Percentiles rank a stretch among this genome's conserved stretches.
phyloP scores from a whole-genome alignment of 176 grass and related monocot species.

The Cocos nucifera region DNA sequence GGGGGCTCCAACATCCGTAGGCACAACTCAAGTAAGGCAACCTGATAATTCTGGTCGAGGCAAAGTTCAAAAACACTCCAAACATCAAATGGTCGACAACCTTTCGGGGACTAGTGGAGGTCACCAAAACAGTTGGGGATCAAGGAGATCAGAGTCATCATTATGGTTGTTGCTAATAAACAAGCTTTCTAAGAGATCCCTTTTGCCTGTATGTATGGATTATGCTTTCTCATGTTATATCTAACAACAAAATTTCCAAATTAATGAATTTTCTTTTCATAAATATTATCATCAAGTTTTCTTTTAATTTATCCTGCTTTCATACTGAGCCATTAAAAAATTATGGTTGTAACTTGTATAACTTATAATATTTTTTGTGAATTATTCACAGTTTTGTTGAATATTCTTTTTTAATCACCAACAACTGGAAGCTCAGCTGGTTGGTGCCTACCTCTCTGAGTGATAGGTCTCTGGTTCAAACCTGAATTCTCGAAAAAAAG shows the following conservation, averaged over 20 bases:
- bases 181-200: slow-evolving; percentile 81
- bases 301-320: too few relatives aligned
- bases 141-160: slow-evolving; percentile 62
- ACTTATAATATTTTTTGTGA: too few relatives aligned
- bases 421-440: too few relatives aligned
- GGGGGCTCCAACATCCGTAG: slow-evolving; percentile 24
- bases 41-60: slow-evolving; percentile 39
- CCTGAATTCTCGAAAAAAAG: too few relatives aligned
- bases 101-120: slow-evolving; percentile 25
- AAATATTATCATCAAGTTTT: too few relatives aligned
- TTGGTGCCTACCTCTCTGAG: too few relatives aligned
- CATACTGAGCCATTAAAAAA: too few relatives aligned
- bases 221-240: slow-evolving; percentile 16
- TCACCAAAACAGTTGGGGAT: slow-evolving; percentile 48
- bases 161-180: slow-evolving; percentile 79
- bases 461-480: too few relatives aligned
- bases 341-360: too few relatives aligned
- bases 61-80: slow-evolving; percentile 61
- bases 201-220: slow-evolving; percentile 67
- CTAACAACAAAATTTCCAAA: neutral
- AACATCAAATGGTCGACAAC: slow-evolving; percentile 36
- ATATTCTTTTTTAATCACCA: too few relatives aligned
- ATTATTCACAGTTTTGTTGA: too few relatives aligned
- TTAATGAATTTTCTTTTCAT: neutral
- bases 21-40: slow-evolving; percentile 49